Conservation (phyloP, 352 stramenopile genomes). For the Globisporangium acanthophoron region DNA sequence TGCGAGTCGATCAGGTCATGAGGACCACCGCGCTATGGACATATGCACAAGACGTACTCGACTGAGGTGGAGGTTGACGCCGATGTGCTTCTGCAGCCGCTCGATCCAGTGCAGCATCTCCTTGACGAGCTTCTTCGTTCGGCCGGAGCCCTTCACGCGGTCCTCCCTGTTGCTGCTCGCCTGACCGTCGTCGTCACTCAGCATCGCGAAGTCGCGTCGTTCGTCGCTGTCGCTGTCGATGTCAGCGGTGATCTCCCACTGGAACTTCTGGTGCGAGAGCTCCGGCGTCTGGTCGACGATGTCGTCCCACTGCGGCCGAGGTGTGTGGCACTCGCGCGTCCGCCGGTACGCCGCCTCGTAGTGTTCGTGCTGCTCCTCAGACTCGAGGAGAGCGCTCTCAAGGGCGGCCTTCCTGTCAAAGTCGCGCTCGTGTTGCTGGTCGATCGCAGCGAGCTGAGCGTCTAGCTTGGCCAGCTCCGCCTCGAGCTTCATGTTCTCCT, state of each 20-base stretch:
- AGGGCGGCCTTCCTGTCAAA: constrained; percentile 17
- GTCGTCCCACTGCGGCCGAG: constrained; percentile 50
- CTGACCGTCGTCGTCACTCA: neutral
- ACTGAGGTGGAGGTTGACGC: constrained; percentile 68
- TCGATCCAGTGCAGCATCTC: constrained; percentile 81
- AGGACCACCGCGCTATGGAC: too few relatives aligned
- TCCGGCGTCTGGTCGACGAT: constrained; percentile 62
- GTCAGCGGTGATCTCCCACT: constrained; percentile 41
- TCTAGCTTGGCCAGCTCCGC: constrained; percentile 31
- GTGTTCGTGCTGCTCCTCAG: constrained; percentile 20
- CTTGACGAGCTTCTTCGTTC: constrained; percentile 49
- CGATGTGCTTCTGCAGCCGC: constrained; percentile 72
- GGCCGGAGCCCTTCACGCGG: constrained; percentile 1
- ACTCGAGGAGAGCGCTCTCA: constrained; percentile 16
- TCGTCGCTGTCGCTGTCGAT: constrained; percentile 5
- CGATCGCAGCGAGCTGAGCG: constrained; percentile 24
- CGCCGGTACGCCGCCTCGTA: constrained; percentile 21
- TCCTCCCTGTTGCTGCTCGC: neutral
- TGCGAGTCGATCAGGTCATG: neutral
- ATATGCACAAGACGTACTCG: constrained; percentile 26
- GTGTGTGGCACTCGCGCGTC: constrained; percentile 55
- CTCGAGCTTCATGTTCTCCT: constrained; percentile 39
- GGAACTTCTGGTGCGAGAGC: constrained; percentile 45
- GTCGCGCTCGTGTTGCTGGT: constrained; percentile 34
- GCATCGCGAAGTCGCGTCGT: neutral